Base-by-base conservation (phyloP, 768 basidiomycete genomes). In the Auricularia heimuer region DNA sequence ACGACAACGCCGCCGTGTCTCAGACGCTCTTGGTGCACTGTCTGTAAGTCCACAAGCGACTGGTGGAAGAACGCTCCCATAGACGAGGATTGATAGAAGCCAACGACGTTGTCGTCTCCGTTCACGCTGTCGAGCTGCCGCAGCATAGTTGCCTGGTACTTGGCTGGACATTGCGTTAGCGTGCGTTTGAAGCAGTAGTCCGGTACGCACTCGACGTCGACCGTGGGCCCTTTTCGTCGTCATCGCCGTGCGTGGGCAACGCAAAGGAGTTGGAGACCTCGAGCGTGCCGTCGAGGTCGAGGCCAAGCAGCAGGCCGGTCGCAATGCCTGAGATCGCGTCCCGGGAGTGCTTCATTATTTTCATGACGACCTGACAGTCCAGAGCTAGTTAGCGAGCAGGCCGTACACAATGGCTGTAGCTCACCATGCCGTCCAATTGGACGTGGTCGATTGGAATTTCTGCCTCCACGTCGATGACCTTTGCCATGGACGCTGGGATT, bases 181-280 rank as follows among this genome's bases (percentile, higher is more conserved):
- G 12, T 42, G 39, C 39, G 7, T 14, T 8, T 42, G 39, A 42
- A 7, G 39, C 8, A 14, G 7, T 42, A 29, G 2, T 42, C 7
- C 39, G 12, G 39, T 7, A 42, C 39, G 12, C 39, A 42, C 39
- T 14, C 39, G 39, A 42, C 39, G 39, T 42, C 12, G 39, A 33
- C 39, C 39, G 39, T 1, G 39, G 39, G 47, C 47, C 47, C 47
- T 92, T 90, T 47, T 91, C 90, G 18, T 93, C 92, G 63, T 92
- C 90, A 60, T 79, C 82, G 62, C 77, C 76, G 72, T 87, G 85
- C 68, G 87, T 82, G 62, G 90, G 90, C 73, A 94, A 77, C 33
- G 92, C 84, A 75, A 96, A 95, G 51, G 89, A 90, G 77, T 94
- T 94, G 67, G 91, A 92, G 67, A 97, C 84, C 78, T 97, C 94